phyloP scores from a whole-genome alignment of 1,139 yeast genomes.

The Saccharomycopsis hybrid region DNA sequence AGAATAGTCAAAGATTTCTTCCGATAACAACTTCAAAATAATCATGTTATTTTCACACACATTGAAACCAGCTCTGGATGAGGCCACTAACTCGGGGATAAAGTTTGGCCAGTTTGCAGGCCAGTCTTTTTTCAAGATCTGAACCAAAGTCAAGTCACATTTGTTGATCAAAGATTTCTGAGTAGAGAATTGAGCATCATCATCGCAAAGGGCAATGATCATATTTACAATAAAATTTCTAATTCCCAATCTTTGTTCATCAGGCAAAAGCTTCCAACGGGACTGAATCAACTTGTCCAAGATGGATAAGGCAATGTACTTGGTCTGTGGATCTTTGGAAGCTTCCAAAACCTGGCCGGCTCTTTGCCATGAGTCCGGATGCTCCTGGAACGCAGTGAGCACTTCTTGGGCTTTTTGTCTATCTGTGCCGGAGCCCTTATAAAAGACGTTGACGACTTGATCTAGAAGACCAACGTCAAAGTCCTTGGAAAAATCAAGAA shows the following conservation, averaged over 20 bases:
- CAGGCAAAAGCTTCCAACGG: slow-evolving; percentile 90
- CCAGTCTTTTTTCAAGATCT: slow-evolving; percentile 96
- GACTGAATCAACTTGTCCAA: slow-evolving; percentile 85
- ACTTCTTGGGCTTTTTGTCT: slow-evolving; percentile 80
- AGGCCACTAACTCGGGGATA: slow-evolving; percentile 83
- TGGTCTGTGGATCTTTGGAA: slow-evolving; percentile 76
- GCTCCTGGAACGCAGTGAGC: slow-evolving; percentile 84
- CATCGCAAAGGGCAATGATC: slow-evolving; percentile 88
- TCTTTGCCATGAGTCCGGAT: slow-evolving; percentile 93
- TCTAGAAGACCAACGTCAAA: slow-evolving; percentile 77
- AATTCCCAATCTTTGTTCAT: slow-evolving; percentile 80
- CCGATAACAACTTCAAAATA: slow-evolving; percentile 79
- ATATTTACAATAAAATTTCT: slow-evolving; percentile 88
- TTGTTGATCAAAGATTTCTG: slow-evolving; percentile 86
- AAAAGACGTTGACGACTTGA: slow-evolving; percentile 81
- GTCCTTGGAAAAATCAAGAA: slow-evolving; percentile 81
- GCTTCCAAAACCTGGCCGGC: slow-evolving; percentile 84
- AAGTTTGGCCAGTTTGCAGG: slow-evolving; percentile 98
- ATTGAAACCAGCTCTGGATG: slow-evolving; percentile 79
- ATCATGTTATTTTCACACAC: slow-evolving; percentile 98
- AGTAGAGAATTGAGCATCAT: slow-evolving; percentile 64
- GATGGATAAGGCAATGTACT: slow-evolving; percentile 85
- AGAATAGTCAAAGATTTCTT: slow-evolving; percentile 92
- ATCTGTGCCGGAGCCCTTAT: slow-evolving; percentile 71
- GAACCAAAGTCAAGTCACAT: slow-evolving; percentile 89